phyloP scores from a whole-genome alignment of 2,329 filamentous ascomycete species.

The Pezicula carpinea region DNA sequence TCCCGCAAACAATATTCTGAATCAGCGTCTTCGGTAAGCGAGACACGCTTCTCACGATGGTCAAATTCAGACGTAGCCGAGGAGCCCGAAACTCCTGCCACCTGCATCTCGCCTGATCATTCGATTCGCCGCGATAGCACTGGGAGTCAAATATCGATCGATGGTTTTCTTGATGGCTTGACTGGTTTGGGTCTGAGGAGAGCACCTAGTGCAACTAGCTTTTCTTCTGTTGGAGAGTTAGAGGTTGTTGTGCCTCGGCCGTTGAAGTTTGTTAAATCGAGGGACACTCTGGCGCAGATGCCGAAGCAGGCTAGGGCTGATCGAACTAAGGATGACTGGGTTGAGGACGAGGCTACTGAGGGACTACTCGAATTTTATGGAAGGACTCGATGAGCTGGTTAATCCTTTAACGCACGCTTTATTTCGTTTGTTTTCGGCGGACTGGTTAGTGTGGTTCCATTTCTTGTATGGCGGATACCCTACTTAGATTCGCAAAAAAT shows the following conservation, averaged over 20 bases:
- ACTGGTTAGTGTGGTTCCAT: too few relatives aligned
- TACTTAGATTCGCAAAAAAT: too few relatives aligned
- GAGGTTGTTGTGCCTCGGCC: constrained; percentile 12
- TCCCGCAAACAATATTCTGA: constrained; percentile 10
- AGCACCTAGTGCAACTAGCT: constrained; percentile 7
- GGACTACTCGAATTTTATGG: constrained; percentile 9
- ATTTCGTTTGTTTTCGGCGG: too few relatives aligned
- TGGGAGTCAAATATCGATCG: constrained; percentile 10
- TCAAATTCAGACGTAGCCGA: constrained; percentile 13
- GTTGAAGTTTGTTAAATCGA: constrained; percentile 6
- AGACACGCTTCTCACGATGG: constrained; percentile 17
- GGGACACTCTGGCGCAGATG: constrained; percentile 4
- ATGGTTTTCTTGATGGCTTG: constrained; percentile 13
- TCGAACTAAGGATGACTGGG: constrained; percentile 5
- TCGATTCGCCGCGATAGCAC: constrained; percentile 10
- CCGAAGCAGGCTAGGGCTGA: constrained; percentile 13
- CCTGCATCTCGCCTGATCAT: constrained; percentile 5
- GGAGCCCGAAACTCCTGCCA: constrained; percentile 9
- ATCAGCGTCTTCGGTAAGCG: constrained; percentile 11
- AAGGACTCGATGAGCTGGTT: too few relatives aligned
- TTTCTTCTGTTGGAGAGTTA: constrained; percentile 13
- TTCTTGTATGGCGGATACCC: too few relatives aligned
- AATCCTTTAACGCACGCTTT: too few relatives aligned
- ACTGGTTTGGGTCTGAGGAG: constrained; percentile 6
- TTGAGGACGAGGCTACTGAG: constrained; percentile 4